Percentiles rank a stretch among this genome's conserved stretches.
Evolutionary conservation across 495 filamentous ascomycete species (phyloP).

Genomic region (Parmelia sp.): DNA sequence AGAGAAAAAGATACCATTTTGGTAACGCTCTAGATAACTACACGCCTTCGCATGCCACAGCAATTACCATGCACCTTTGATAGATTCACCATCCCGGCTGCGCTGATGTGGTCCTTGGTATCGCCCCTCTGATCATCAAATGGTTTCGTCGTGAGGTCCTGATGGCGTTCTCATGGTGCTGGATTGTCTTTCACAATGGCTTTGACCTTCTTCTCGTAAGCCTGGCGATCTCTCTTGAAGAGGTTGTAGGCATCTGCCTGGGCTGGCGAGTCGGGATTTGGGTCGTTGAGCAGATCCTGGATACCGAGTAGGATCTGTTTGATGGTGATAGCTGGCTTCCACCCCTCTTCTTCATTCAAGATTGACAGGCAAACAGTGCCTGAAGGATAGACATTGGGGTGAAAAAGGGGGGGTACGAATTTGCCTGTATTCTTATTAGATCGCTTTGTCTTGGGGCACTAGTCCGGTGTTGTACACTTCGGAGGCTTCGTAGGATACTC

Average conservation of each 20-base stretch:
- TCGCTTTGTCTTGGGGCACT: not conserved
- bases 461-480: slow-evolving; percentile 62
- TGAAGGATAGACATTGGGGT: slow-evolving; percentile 97
- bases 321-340: slow-evolving; percentile 97
- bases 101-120: not conserved
- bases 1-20: not conserved
- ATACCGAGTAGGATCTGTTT: slow-evolving; percentile 95
- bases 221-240: slow-evolving; percentile 80
- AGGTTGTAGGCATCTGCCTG: slow-evolving; percentile 97
- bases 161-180: slow-evolving; percentile 43
- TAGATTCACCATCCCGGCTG: not conserved
- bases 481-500: slow-evolving; percentile 99
- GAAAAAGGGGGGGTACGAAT: slow-evolving; percentile 93
- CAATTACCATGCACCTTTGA: not conserved
- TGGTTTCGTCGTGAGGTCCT: not conserved
- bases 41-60: not conserved
- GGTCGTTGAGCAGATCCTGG: slow-evolving; percentile 90
- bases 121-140: not conserved
- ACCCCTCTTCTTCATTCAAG: slow-evolving; percentile 96
- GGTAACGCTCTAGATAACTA: not conserved
- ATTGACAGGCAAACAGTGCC: slow-evolving; percentile 97
- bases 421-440: slow-evolving; percentile 58
- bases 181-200: slow-evolving; percentile 85
- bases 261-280: slow-evolving; percentile 93
- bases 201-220: slow-evolving; percentile 83